phyloP scores from a whole-genome alignment of 1,284 basidiomycete species.

The Schizophyllum amplum region DNA sequence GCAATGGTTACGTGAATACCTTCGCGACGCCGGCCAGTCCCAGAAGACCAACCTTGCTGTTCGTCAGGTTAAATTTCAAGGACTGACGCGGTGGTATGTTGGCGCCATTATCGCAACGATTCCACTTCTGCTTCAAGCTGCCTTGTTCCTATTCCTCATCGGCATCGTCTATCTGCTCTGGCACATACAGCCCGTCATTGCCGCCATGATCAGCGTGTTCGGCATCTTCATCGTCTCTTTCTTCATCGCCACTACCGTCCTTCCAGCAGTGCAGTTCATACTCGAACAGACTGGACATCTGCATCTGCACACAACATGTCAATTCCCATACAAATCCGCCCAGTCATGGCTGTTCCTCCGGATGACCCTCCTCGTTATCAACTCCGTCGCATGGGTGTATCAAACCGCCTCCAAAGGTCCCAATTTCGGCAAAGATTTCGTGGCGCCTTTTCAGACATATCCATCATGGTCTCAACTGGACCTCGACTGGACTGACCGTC shows the following conservation, averaged over 20 bases:
- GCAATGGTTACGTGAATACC: conserved; percentile 35
- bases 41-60: not conserved
- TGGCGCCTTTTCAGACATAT: not conserved
- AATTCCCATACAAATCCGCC: not conserved
- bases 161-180: conserved; percentile 33
- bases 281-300: not conserved
- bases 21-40: conserved; percentile 14
- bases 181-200: conserved; percentile 10
- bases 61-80: conserved; percentile 26
- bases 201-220: not conserved
- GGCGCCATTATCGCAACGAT: conserved; percentile 29
- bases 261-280: not conserved
- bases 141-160: conserved; percentile 34
- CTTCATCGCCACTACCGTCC: not conserved
- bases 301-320: not conserved
- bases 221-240: not conserved
- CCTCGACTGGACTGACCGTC: not conserved
- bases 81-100: conserved; percentile 29
- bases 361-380: not conserved
- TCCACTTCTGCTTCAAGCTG: conserved; percentile 32
- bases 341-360: not conserved
- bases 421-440: not conserved
- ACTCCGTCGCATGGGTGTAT: not conserved
- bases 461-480: not conserved
- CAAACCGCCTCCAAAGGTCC: not conserved